phyloP scores from a whole-genome alignment of 129 eudicot genomes.

The Chrysanthemum makinoi region DNA sequence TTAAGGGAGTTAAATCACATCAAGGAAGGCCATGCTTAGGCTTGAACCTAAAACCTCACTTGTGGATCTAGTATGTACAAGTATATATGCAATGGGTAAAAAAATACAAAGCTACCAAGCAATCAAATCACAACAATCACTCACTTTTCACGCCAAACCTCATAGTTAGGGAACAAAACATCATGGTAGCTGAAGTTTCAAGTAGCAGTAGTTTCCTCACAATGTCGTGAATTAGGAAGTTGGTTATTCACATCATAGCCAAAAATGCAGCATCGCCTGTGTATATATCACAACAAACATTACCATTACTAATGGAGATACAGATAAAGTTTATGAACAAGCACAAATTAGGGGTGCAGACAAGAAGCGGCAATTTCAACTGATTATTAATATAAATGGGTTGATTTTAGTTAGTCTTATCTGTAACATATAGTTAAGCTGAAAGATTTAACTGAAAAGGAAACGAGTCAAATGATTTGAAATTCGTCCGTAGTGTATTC shows the following conservation, averaged over 20 bases:
- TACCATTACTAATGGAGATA: background rate
- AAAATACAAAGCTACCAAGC: conserved; percentile 29
- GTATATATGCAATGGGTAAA: conserved; percentile 30
- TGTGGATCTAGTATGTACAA: conserved; percentile 24
- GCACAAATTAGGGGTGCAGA: background rate
- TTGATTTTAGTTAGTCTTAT: too few relatives aligned
- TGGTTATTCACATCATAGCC: conserved; percentile 51
- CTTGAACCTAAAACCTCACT: too few relatives aligned
- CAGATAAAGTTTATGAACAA: background rate
- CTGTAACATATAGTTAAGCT: too few relatives aligned
- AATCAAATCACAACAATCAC: conserved; percentile 28
- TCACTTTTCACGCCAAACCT: conserved; percentile 36
- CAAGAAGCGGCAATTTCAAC: conserved; percentile 3
- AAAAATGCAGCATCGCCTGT: conserved; percentile 79
- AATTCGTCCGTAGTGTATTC: background rate
- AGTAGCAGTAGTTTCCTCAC: conserved; percentile 14
- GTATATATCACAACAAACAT: conserved; percentile 11
- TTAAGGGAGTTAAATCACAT: too few relatives aligned
- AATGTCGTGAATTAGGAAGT: conserved; percentile 15
- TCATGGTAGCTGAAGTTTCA: conserved; percentile 15
- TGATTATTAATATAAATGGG: background rate
- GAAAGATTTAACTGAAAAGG: background rate
- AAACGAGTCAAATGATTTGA: background rate
- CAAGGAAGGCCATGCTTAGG: too few relatives aligned
- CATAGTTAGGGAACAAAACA: conserved; percentile 28